Evolutionary conservation across 345 rosid species (phyloP), one percentile per base, ranked within the genome.

Genomic region (Rhodamnia rubescens): DNA sequence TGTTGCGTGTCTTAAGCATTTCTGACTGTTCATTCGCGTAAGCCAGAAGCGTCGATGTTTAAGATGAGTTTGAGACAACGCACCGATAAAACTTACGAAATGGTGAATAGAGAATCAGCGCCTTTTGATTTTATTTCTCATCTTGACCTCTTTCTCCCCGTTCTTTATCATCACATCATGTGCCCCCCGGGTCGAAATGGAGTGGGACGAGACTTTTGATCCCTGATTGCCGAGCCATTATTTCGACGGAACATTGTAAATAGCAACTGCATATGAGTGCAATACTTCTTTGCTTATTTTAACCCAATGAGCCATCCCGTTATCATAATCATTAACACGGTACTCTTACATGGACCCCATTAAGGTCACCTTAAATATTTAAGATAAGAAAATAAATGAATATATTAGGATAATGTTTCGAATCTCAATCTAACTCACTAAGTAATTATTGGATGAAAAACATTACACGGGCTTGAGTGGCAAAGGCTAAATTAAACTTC

Each of bases 31-130:
- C 11, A 27, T 59, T 59, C 0, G 0, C 7, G 74, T 13, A 18
- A 18, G 4, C 10, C 4, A 5, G 0, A 32, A 42, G 26, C 10
- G 15, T 1, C 40, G 2, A 27, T 59, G 14, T 0, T 64, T 16
- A 29, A 16, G 24, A 64, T 0, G 0, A 0, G 0, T n/a, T n/a
- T n/a, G n/a, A n/a, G n/a, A n/a, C n/a, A n/a, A n/a, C n/a, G n/a
- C n/a, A 2, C 7, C 3, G 5, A 0, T 2, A 18, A 0, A 32
- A 9, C 1, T 5, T 21, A 32, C 1, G 0, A 1, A 11, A 11
- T 8, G 21, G 3, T 69, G 24, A 11, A 16, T 2, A 24, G 3
- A 32, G 3, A 0, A 2, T 18, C 3, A 8, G 2, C 1, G 1
- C 10, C 22, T 64, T 64, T 64, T 16, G 22, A 32, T 64, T 64